These are phyloP conservation scores for Magnolia officinalis DNA, from an alignment of 164 flowering plant genomes.

Conservation along the genomic window DNA sequence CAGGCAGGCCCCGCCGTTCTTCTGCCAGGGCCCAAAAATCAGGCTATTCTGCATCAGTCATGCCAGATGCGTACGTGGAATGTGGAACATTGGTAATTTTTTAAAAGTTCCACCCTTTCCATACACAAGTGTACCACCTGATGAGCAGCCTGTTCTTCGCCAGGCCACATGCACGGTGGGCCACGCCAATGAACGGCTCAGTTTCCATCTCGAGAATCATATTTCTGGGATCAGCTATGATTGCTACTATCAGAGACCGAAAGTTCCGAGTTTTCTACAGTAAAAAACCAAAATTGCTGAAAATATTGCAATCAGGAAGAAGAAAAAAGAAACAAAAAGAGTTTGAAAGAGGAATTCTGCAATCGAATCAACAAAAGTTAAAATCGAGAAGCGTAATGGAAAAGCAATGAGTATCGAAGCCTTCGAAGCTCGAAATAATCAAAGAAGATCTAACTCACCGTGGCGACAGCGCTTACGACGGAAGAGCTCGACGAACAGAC, in stretches of 20 bases:
- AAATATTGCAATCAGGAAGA: not conserved
- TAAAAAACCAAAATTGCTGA: not conserved
- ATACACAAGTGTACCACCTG: too few species aligned
- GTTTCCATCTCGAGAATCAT: too few species aligned
- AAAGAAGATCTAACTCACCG: constrained; percentile 31
- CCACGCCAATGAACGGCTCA: too few species aligned
- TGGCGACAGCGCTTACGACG: constrained; percentile 51
- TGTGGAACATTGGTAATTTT: too few species aligned
- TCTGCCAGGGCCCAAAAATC: too few species aligned
- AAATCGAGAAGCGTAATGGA: not conserved
- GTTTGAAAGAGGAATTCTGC: not conserved
- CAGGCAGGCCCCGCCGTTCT: too few species aligned
- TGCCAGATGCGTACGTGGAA: too few species aligned
- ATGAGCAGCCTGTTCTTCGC: too few species aligned
- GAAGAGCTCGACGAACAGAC: constrained; percentile 26
- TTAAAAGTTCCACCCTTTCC: too few species aligned
- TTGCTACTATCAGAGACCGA: not conserved
- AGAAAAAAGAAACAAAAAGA: not conserved
- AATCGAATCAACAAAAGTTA: not conserved
- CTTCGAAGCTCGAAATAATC: not conserved
- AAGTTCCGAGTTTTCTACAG: not conserved
- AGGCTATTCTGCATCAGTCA: too few species aligned
- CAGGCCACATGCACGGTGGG: too few species aligned
- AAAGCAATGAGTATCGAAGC: not conserved
- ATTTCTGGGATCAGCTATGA: too few species aligned